Evolutionary conservation across 148 eudicot genomes (phyloP), one percentile per base, ranked within the genome.

Genomic region (Oxyria digyna): DNA sequence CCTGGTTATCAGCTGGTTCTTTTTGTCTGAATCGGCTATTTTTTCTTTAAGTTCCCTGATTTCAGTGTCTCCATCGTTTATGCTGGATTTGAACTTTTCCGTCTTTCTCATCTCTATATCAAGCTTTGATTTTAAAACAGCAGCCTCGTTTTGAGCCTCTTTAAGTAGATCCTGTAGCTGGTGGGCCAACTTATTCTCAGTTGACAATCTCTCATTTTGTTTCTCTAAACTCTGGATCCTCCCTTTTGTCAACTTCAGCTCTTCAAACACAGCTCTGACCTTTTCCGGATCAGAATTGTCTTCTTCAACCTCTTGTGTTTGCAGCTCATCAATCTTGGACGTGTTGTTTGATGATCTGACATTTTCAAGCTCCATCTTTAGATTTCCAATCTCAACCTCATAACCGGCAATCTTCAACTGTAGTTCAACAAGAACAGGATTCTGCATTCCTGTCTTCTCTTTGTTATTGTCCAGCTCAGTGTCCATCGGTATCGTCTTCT

Each of bases 51-150:
- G 67, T 35, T 73, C 83, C 75, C 97, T 85, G 14, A 91, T 87
- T 78, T 91, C 97, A 63, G 73, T 78, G 55, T 91, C 97, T 12
- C 97, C 83, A 59, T 87, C 96, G 6, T 81, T 77, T 38, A 91
- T 70, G 73, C 85, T 91, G 46, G 76, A 67, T 76, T 89, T 89
- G 85, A 85, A 87, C 72, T 91, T 89, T 2, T 84, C 67, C 20
- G 75, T 84, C 67, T 84, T 87, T 54, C 83, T 73, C 72, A 87
- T 87, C 75, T 89, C 96, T 38, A 69, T 80, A 55, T 87, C 93
- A 48, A 84, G 43, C 72, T 87, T 89, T 7, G 73, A 73, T 79
- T 86, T 89, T 89, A 83, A 83, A 0, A 50, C 70, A 49, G 84
- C 69, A 37, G 72, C 72, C 65, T 89, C 93, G 72, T 87, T 85